phyloP scores from a whole-genome alignment of 164 flowering plant species.

The Amborella trichopoda region DNA sequence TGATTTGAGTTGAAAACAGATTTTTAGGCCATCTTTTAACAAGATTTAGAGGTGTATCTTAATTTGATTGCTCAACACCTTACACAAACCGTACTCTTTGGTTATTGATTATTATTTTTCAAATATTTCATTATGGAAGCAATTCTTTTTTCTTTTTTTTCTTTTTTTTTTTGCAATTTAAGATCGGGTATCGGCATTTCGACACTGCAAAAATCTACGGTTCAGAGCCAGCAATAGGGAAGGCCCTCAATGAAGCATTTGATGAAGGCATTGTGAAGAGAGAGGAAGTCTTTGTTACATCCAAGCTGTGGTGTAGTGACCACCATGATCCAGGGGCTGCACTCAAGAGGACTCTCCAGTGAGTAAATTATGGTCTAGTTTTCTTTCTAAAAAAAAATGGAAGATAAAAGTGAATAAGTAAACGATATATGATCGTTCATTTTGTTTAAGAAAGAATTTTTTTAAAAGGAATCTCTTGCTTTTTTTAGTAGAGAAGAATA shows the following conservation, averaged over 20 bases:
- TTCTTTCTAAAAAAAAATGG: no score
- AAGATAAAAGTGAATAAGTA: no score
- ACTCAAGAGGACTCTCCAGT: slow-evolving; percentile 42
- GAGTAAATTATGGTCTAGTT: slow-evolving; percentile 5
- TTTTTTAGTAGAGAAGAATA: no score
- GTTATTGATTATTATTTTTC: neutral
- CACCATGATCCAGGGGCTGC: slow-evolving; percentile 72
- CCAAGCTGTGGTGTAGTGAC: slow-evolving; percentile 70
- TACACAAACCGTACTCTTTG: neutral
- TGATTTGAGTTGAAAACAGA: no score
- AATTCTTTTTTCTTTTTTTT: no score
- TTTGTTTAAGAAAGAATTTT: no score
- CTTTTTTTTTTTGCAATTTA: slow-evolving; percentile 7
- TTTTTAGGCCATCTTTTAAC: no score
- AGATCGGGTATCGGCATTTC: slow-evolving; percentile 77
- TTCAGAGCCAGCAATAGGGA: slow-evolving; percentile 63
- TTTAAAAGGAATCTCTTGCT: no score
- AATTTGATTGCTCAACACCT: neutral
- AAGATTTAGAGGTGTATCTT: no score
- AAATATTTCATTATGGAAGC: neutral
- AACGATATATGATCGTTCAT: no score
- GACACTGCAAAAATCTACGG: slow-evolving; percentile 75
- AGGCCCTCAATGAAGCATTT: slow-evolving; percentile 36
- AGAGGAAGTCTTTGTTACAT: slow-evolving; percentile 51
- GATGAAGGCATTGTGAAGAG: slow-evolving; percentile 23